Evolutionary conservation across 495 filamentous ascomycete genomes (phyloP).

Genomic region (Talaromyces thailandensis): DNA sequence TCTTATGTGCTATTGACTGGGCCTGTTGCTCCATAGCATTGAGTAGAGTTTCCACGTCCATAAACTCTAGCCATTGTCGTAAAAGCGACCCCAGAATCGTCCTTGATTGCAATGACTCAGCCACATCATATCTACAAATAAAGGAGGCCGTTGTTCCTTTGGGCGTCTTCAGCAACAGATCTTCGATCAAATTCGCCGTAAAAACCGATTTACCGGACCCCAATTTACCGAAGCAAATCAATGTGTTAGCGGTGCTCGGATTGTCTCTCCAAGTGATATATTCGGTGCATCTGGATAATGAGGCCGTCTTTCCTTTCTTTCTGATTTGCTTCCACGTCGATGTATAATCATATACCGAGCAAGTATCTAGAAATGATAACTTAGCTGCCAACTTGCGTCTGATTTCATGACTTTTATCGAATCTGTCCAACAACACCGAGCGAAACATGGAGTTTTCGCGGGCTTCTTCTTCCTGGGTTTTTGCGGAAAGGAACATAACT

Average conservation of each 20-base stretch:
- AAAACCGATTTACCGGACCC: conserved; percentile 35
- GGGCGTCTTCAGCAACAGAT: conserved; percentile 20
- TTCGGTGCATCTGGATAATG: conserved; percentile 14
- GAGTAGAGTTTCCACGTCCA: background rate
- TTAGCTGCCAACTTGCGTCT: conserved; percentile 16
- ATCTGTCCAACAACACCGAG: conserved; percentile 5
- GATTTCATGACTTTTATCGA: background rate
- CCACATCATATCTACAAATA: conserved; percentile 31
- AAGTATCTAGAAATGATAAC: conserved; percentile 23
- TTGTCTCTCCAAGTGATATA: conserved; percentile 29
- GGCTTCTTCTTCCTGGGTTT: conserved; percentile 24
- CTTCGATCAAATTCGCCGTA: conserved; percentile 32
- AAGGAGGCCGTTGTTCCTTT: conserved; percentile 27
- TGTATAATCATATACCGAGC: conserved; percentile 31
- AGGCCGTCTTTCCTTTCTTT: conserved; percentile 26
- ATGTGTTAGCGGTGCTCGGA: conserved; percentile 12
- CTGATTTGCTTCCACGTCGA: conserved; percentile 32
- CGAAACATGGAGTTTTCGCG: conserved; percentile 10
- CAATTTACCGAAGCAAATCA: conserved; percentile 28
- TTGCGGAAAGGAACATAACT: conserved; percentile 18
- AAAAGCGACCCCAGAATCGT: conserved; percentile 30
- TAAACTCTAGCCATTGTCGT: conserved; percentile 23
- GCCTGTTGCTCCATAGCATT: background rate
- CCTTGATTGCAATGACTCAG: conserved; percentile 26
- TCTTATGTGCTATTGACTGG: background rate